Conservation (phyloP, 768 basidiomycete species). For the Steccherinum ochraceum region DNA sequence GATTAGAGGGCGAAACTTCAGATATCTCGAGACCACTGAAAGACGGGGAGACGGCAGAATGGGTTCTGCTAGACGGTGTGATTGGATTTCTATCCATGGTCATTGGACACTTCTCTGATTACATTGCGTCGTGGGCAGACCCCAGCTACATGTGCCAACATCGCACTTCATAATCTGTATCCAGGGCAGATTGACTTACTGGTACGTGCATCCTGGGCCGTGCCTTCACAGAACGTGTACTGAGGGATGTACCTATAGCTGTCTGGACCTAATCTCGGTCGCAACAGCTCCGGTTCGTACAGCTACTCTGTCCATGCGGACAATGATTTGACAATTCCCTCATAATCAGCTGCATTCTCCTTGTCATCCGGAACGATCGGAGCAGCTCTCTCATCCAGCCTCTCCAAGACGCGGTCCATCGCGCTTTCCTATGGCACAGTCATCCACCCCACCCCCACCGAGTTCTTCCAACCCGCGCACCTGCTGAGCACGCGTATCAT, state of each 20-base stretch:
- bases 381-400: constrained; percentile 75
- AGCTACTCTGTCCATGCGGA: background rate
- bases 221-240: background rate
- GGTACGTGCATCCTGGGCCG: constrained; percentile 32
- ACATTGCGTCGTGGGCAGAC: too few species aligned
- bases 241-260: constrained; percentile 36
- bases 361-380: constrained; percentile 92
- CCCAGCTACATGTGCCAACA: constrained; percentile 87
- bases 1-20: constrained; percentile 58
- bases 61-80: constrained; percentile 88
- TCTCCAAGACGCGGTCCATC: constrained; percentile 68
- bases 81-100: constrained; percentile 16
- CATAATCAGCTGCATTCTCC: constrained; percentile 74
- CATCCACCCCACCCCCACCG: constrained; percentile 54
- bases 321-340: too few species aligned
- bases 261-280: constrained; percentile 81
- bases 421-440: constrained; percentile 88
- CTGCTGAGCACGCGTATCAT: constrained; percentile 61
- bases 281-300: constrained; percentile 70
- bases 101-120: background rate
- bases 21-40: constrained; percentile 55
- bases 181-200: constrained; percentile 86
- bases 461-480: constrained; percentile 68
- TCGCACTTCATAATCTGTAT: constrained; percentile 85
- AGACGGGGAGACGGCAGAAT: constrained; percentile 79